Percentiles rank a stretch among this genome's conserved stretches.
phyloP scores from a whole-genome alignment of 306 rosid genomes.

The Echinosophora koreensis region DNA sequence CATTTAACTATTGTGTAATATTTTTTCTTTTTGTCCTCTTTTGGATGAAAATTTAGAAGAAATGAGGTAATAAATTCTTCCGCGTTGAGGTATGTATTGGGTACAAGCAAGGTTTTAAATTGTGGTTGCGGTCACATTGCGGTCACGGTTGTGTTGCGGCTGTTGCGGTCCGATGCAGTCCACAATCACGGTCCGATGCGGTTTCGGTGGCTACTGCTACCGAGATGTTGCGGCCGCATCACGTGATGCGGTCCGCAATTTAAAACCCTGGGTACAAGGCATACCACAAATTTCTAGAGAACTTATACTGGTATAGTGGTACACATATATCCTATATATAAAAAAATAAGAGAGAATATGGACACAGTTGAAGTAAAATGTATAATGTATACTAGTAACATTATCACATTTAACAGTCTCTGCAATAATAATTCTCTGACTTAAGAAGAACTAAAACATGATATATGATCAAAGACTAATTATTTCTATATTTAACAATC shows the following conservation, averaged over 20 bases:
- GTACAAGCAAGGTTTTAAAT: too few species aligned
- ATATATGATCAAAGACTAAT: conserved; percentile 40
- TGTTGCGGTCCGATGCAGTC: too few species aligned
- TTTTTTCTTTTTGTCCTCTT: too few species aligned
- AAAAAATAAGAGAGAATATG: not conserved
- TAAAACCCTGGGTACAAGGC: too few species aligned
- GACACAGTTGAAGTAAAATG: conserved; percentile 15
- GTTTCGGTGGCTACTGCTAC: too few species aligned
- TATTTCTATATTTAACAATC: conserved; percentile 49
- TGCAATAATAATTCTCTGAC: conserved; percentile 51
- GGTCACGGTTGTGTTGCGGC: too few species aligned
- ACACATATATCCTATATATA: not conserved
- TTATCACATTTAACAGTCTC: conserved; percentile 43
- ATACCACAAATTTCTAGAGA: not conserved
- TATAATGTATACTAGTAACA: conserved; percentile 39
- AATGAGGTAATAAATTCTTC: not conserved
- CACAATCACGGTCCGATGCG: too few species aligned
- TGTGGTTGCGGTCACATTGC: too few species aligned
- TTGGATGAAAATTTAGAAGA: not conserved
- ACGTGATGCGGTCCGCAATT: too few species aligned
- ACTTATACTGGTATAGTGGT: too few species aligned
- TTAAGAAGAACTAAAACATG: conserved; percentile 45
- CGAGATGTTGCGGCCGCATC: too few species aligned
- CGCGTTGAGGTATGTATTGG: too few species aligned
- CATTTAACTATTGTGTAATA: not conserved